A percentile compares a stretch with the other conserved stretches of the same genome.
Conservation (phyloP, 2,329 filamentous ascomycete genomes). For the Ophiostoma piceae region DNA sequence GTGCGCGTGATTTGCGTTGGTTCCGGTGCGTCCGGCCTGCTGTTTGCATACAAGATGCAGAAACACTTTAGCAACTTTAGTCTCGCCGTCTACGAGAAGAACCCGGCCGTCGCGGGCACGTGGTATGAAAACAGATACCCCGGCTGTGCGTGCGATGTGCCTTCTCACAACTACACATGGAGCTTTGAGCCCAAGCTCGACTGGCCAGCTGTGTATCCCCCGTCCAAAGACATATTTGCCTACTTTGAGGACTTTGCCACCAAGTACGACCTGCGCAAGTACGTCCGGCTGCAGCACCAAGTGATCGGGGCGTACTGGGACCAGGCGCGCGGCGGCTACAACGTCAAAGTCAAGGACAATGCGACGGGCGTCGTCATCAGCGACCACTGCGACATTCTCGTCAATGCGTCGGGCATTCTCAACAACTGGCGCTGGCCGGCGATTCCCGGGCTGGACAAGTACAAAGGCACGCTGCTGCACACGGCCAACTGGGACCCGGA, state of each 20-base stretch:
- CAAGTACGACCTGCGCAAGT: conserved; percentile 37
- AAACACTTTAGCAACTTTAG: conserved; percentile 38
- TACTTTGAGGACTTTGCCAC: conserved; percentile 35
- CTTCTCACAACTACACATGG: conserved; percentile 46
- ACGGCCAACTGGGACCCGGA: conserved; percentile 30
- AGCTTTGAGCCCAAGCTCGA: conserved; percentile 30
- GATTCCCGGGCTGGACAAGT: conserved; percentile 35
- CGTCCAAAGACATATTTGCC: conserved; percentile 27
- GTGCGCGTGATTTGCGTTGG: conserved; percentile 40
- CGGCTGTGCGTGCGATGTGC: conserved; percentile 47
- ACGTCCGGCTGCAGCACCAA: conserved; percentile 41
- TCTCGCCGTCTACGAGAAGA: conserved; percentile 43
- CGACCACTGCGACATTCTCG: conserved; percentile 27
- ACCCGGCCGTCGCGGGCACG: conserved; percentile 43
- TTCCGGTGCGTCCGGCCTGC: conserved; percentile 44
- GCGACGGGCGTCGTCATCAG: conserved; percentile 27
- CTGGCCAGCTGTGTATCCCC: conserved; percentile 34
- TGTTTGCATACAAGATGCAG: conserved; percentile 45
- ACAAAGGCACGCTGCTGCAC: conserved; percentile 32
- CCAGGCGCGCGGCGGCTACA: conserved; percentile 38
- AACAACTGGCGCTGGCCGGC: conserved; percentile 31
- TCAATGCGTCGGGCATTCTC: conserved; percentile 29
- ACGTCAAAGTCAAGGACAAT: conserved; percentile 33
- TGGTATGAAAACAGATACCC: conserved; percentile 49
- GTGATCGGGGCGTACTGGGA: conserved; percentile 43